Conservation (phyloP, 1,284 basidiomycete genomes). For the Moesziomyces sp. region DNA sequence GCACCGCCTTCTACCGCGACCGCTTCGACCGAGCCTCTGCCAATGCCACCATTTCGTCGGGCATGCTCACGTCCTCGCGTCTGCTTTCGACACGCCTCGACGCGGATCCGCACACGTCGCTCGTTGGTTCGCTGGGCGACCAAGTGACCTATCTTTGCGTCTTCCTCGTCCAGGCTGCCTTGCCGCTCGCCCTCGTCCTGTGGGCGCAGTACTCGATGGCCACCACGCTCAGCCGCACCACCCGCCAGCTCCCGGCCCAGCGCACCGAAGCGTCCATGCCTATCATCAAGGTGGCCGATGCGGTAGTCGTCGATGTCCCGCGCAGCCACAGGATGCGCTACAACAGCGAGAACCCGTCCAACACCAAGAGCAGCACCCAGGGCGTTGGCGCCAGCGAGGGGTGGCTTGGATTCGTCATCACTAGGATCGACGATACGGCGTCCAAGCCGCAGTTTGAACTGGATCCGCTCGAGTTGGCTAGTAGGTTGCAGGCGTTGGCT, state of each 20-base stretch:
- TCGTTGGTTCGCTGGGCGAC: slow-evolving; percentile 39
- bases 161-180: slow-evolving; percentile 52
- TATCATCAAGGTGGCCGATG: slow-evolving; percentile 6
- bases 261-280: slow-evolving; percentile 1
- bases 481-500: slow-evolving; percentile 20
- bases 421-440: slow-evolving; percentile 20
- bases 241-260: slow-evolving; percentile 15
- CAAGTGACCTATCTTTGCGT: slow-evolving; percentile 49
- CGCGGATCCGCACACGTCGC: slow-evolving; percentile 34
- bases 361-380: slow-evolving; percentile 4
- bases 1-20: slow-evolving; percentile 36
- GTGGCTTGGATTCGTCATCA: slow-evolving; percentile 40
- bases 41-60: slow-evolving; percentile 8
- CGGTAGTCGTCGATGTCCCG: neutral
- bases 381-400: slow-evolving; percentile 10
- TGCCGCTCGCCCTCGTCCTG: slow-evolving; percentile 38
- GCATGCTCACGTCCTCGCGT: slow-evolving; percentile 17
- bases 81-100: slow-evolving; percentile 5
- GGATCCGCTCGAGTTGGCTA: slow-evolving; percentile 28
- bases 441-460: slow-evolving; percentile 16
- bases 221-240: slow-evolving; percentile 23
- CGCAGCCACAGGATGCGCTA: slow-evolving; percentile 19
- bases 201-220: slow-evolving; percentile 51
- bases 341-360: slow-evolving; percentile 30
- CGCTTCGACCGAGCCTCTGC: slow-evolving; percentile 7